Percentiles rank a stretch among this genome's conserved stretches.
These are phyloP conservation scores for Nothopassalora personata DNA, from an alignment of 2,329 filamentous ascomycete species.

Conservation along the genomic window DNA sequence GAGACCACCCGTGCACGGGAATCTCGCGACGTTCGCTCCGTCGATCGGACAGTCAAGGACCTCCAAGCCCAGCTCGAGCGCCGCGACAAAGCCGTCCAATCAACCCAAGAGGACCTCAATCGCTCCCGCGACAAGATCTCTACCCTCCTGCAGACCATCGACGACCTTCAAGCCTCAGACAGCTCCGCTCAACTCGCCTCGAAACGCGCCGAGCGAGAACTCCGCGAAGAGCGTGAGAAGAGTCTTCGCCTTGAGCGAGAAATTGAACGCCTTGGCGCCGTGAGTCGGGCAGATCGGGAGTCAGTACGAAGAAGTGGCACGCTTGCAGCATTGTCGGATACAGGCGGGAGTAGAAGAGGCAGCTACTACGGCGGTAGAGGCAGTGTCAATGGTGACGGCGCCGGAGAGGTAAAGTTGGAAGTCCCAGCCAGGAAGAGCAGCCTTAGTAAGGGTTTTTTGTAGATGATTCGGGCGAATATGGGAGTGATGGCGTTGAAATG, in stretches of 20 bases:
- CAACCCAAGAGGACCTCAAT: slow-evolving; percentile 75
- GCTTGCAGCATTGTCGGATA: slow-evolving; percentile 39
- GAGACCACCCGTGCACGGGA: slow-evolving; percentile 76
- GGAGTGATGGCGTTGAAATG: slow-evolving; percentile 14
- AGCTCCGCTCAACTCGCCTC: slow-evolving; percentile 73
- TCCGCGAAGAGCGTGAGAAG: slow-evolving; percentile 84
- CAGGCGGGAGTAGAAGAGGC: slow-evolving; percentile 39
- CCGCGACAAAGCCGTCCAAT: slow-evolving; percentile 76
- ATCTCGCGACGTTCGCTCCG: slow-evolving; percentile 81
- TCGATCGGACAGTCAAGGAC: slow-evolving; percentile 91
- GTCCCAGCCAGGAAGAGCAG: slow-evolving; percentile 40
- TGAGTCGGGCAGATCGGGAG: slow-evolving; percentile 65
- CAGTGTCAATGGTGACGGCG: slow-evolving; percentile 18
- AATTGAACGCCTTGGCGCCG: slow-evolving; percentile 57
- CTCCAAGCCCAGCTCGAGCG: slow-evolving; percentile 87
- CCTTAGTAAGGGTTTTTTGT: slow-evolving; percentile 49
- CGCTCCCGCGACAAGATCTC: slow-evolving; percentile 87
- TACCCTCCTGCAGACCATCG: slow-evolving; percentile 82
- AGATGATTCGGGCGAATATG: slow-evolving; percentile 25
- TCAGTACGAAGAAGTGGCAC: slow-evolving; percentile 29
- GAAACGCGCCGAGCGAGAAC: slow-evolving; percentile 80
- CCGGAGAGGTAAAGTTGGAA: slow-evolving; percentile 33
- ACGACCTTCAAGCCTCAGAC: slow-evolving; percentile 87
- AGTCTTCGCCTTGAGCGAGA: slow-evolving; percentile 77
- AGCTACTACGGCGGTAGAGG: slow-evolving; percentile 37